Conservation (phyloP, 257 asterid species). For the Orobanche coerulescens region DNA sequence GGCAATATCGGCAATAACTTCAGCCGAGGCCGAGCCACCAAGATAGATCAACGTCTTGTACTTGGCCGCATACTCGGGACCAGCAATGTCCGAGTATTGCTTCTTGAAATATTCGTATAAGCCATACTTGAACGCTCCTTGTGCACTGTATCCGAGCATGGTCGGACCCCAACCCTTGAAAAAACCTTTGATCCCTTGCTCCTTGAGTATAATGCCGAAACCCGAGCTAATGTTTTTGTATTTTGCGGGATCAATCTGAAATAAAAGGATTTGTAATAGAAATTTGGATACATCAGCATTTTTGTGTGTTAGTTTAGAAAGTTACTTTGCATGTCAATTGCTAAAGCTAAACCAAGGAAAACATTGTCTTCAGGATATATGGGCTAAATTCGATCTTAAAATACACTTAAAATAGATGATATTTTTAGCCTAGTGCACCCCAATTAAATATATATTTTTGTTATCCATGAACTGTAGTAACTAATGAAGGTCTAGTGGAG, state of each 20-base stretch:
- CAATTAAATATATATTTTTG: too few relatives aligned
- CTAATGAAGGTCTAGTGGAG: too few relatives aligned
- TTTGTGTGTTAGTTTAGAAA: too few relatives aligned
- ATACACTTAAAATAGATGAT: too few relatives aligned
- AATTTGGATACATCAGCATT: too few relatives aligned
- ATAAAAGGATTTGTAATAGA: too few relatives aligned
- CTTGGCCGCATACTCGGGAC: conserved; percentile 64
- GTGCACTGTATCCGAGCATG: conserved; percentile 74
- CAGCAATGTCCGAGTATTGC: conserved; percentile 68
- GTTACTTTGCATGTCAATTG: too few relatives aligned
- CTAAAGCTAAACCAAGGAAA: too few relatives aligned
- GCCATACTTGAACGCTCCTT: conserved; percentile 76
- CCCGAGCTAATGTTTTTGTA: conserved; percentile 67
- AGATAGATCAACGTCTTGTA: conserved; percentile 75
- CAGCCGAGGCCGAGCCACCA: conserved; percentile 89
- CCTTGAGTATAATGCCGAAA: conserved; percentile 48
- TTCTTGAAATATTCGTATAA: conserved; percentile 76
- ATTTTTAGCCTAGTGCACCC: too few relatives aligned
- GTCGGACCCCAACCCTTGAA: conserved; percentile 86
- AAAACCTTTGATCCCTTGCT: conserved; percentile 67
- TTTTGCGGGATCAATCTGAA: conserved; percentile 71
- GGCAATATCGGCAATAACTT: conserved; percentile 64
- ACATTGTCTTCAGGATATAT: too few relatives aligned
- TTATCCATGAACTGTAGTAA: too few relatives aligned
- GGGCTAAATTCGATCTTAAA: too few relatives aligned